Evolutionary conservation across 495 filamentous ascomycete species (phyloP).

Genomic region (Oidiodendron maius): DNA sequence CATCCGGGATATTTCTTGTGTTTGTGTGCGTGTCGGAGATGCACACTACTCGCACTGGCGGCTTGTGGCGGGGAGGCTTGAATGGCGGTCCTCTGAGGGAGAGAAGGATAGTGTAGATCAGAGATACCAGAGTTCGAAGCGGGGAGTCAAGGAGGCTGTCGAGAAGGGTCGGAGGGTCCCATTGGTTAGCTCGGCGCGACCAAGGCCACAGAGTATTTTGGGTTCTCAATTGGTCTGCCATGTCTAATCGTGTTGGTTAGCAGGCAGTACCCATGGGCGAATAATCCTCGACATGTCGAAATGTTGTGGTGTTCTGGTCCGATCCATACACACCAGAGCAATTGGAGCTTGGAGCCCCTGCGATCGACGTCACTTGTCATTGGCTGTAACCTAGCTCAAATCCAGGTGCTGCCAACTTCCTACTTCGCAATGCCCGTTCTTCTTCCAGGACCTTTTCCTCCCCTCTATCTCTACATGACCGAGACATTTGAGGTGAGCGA

Average conservation of each 20-base stretch:
- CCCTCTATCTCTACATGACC: no score
- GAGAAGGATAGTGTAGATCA: constrained; percentile 56
- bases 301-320: no score
- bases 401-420: constrained; percentile 10
- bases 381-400: no score
- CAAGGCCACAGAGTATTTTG: neutral
- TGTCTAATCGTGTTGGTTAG: no score
- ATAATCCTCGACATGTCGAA: no score
- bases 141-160: constrained; percentile 46
- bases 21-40: constrained; percentile 82
- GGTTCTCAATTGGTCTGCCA: constrained; percentile 8
- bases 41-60: constrained; percentile 71
- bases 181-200: constrained; percentile 19
- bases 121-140: constrained; percentile 28
- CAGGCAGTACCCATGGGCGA: no score
- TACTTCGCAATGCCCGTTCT: neutral
- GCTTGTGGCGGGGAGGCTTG: constrained; percentile 40
- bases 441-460: neutral
- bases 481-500: no score
- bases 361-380: no score
- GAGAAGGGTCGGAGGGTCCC: constrained; percentile 45
- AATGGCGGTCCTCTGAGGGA: constrained; percentile 57
- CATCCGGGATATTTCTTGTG: constrained; percentile 57
- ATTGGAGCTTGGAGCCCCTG: no score
- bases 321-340: no score